These are phyloP conservation scores for Candida parachauliodes DNA, from an alignment of 805 yeast genomes.

Conservation along the genomic window DNA sequence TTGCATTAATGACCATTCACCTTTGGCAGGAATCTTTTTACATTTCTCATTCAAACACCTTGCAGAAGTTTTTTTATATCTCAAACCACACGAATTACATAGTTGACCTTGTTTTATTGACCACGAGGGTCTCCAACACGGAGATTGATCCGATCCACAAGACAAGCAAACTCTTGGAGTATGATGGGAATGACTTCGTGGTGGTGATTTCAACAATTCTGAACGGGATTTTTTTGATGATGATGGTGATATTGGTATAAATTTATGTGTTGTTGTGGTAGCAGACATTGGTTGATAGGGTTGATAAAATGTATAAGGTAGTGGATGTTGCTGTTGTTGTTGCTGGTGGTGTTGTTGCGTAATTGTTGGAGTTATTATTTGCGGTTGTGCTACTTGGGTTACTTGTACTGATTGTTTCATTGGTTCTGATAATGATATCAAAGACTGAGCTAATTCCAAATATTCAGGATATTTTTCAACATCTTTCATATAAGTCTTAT, in stretches of 20 bases:
- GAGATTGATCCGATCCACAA: slow-evolving; percentile 86
- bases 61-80: slow-evolving; percentile 92
- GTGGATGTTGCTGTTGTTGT: slow-evolving; percentile 5
- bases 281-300: slow-evolving; percentile 8
- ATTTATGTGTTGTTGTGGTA: slow-evolving; percentile 17
- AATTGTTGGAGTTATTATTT: not conserved
- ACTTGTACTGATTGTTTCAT: too few species aligned
- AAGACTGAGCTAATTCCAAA: slow-evolving; percentile 43
- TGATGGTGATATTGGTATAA: slow-evolving; percentile 43
- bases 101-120: slow-evolving; percentile 85
- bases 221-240: slow-evolving; percentile 26
- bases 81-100: slow-evolving; percentile 92
- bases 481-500: slow-evolving; percentile 46
- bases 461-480: slow-evolving; percentile 47
- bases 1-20: slow-evolving; percentile 90
- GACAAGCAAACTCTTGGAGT: slow-evolving; percentile 71
- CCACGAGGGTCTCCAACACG: slow-evolving; percentile 99
- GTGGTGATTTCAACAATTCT: slow-evolving; percentile 33
- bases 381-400: not conserved
- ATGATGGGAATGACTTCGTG: slow-evolving; percentile 18
- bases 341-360: slow-evolving; percentile 5
- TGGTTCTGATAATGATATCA: slow-evolving; percentile 31
- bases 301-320: slow-evolving; percentile 2
- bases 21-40: slow-evolving; percentile 90
- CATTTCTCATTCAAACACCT: slow-evolving; percentile 76